Base-by-base conservation (phyloP, 2,329 filamentous ascomycete species). In the Trichophyton simii region DNA sequence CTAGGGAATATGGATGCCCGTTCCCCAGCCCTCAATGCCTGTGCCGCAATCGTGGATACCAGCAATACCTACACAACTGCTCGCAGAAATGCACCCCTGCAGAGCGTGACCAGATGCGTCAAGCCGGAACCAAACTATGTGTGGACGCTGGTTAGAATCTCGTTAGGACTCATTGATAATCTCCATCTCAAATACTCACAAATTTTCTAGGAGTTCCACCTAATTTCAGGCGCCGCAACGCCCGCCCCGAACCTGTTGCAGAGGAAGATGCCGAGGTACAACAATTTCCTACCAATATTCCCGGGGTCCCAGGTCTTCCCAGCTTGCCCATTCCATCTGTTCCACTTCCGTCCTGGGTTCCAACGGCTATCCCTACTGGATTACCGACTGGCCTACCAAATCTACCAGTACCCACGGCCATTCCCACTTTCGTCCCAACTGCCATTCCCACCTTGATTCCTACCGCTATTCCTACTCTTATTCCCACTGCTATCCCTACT, bases 201-300 rank as follows among this genome's bases (percentile, higher is more conserved):
- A 50, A 11, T 50, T 0, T 2, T 50, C 46, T 20, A 54, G 50
- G 50, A 54, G 50, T 54, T 6, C 50, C 50, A 34, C 25, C 25
- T 5, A 31, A 15, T 8, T 13, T 8, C n/a, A 25, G 50, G 22
- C 50, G 50, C 50, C 50, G 50, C 50, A 54, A n/a, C 18, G 50
- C 9, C 8, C 13, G 20, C 3, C 34, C 18, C 0, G 34, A 31
- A n/a, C 8, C 34, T 42, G n/a, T 22, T 20, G 55, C 34, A 5
- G 20, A 58, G 11, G 20, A 15, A 8, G 31, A 58, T 9, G 20
- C 44, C 22, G n/a, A 60, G 72, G 9, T 73, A 77, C 66, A 77
- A 76, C 61, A 72, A 77, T 57, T 59, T 34, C 57, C 57, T 48
- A 46, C 57, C 6, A n/a, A n/a, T 11, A 42, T 59, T 20, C 57